Evolutionary conservation across 345 rosid genomes (phyloP).

Genomic region (Citrus maxima): DNA sequence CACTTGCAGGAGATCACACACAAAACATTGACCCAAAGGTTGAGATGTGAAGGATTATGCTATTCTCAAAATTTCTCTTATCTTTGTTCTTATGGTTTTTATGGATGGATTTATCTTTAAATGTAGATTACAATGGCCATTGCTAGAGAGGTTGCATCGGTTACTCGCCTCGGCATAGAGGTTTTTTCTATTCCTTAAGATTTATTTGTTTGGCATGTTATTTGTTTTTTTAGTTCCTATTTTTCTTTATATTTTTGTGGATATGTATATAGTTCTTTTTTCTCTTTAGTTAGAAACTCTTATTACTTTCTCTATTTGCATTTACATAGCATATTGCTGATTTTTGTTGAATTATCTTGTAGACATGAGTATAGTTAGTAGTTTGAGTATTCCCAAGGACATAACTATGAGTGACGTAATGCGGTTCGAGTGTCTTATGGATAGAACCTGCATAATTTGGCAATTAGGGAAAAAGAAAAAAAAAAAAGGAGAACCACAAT

Average conservation of each 20-base stretch:
- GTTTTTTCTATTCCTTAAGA: constrained; percentile 23
- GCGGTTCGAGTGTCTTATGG: not conserved
- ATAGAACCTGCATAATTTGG: not conserved
- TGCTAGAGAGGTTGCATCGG: constrained; percentile 94
- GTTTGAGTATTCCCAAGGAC: not conserved
- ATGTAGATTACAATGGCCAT: constrained; percentile 83
- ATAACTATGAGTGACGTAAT: not conserved
- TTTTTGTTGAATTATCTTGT: not conserved
- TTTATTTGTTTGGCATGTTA: not conserved
- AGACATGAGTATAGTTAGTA: not conserved
- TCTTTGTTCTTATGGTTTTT: constrained; percentile 3
- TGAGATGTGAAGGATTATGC: constrained; percentile 10
- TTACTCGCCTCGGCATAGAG: constrained; percentile 88
- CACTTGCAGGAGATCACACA: constrained; percentile 79
- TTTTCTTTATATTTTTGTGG: not conserved
- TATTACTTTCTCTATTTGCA: not conserved
- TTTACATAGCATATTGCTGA: not conserved
- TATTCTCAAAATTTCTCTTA: not conserved
- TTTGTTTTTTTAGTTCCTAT: not conserved
- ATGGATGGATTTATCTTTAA: constrained; percentile 10
- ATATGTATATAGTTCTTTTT: not conserved
- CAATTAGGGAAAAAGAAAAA: no score
- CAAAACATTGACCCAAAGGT: constrained; percentile 96
- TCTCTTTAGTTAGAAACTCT: not conserved
- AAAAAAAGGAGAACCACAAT: not conserved